Conservation (phyloP, 768 basidiomycete genomes). For the Lactarius sanguifluus region DNA sequence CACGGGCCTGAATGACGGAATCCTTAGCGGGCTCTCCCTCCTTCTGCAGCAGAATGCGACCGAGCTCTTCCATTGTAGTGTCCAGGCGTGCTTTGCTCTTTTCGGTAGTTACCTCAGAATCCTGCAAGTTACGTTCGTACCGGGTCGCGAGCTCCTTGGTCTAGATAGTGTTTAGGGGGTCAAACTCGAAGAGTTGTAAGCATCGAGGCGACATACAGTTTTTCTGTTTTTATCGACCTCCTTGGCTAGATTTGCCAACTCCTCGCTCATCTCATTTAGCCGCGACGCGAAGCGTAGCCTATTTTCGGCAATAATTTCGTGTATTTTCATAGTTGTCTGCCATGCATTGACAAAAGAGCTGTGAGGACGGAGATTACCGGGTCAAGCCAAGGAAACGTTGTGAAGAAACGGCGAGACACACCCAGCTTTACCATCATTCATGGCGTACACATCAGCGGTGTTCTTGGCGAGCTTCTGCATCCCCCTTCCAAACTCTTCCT, state of each 20-base stretch:
- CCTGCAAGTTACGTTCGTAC: conserved; percentile 85
- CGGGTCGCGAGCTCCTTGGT: conserved; percentile 89
- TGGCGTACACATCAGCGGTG: conserved; percentile 78
- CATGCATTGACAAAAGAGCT: conserved; percentile 74
- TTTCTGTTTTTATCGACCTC: conserved; percentile 96
- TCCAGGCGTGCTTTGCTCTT: conserved; percentile 89
- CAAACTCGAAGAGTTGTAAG: background rate
- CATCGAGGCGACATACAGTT: conserved; percentile 50
- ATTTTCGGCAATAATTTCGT: conserved; percentile 89
- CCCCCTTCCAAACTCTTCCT: conserved; percentile 91
- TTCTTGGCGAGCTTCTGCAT: conserved; percentile 79
- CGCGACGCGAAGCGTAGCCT: conserved; percentile 81
- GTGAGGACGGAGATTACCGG: background rate
- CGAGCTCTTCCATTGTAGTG: conserved; percentile 88
- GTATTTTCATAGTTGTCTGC: conserved; percentile 82
- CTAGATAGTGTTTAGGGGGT: conserved; percentile 39
- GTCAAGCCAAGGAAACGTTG: background rate
- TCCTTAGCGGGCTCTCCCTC: conserved; percentile 93
- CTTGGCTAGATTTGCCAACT: conserved; percentile 76
- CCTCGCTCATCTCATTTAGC: conserved; percentile 97
- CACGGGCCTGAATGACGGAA: conserved; percentile 62
- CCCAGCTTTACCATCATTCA: conserved; percentile 96
- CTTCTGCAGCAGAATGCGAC: conserved; percentile 88
- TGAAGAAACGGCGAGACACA: conserved; percentile 39
- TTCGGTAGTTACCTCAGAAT: conserved; percentile 82